Conservation (phyloP, 2,329 filamentous ascomycete genomes). For the Pseudofabraea citricarpa region DNA sequence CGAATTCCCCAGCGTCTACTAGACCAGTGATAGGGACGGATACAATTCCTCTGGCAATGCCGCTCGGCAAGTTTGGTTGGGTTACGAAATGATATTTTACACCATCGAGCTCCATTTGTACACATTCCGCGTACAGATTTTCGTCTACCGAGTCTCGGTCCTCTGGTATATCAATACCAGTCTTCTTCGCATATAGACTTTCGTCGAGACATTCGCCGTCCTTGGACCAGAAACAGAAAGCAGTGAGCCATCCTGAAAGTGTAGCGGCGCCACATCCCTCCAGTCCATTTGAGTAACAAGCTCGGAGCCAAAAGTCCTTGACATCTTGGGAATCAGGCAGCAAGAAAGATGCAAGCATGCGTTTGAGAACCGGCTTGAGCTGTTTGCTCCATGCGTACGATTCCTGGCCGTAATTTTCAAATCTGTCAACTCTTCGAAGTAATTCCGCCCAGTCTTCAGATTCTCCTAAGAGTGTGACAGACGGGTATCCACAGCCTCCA, state of each 20-base stretch:
- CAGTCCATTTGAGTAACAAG: background rate
- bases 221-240: background rate
- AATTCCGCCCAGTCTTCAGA: background rate
- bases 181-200: background rate
- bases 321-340: background rate
- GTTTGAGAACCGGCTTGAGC: background rate
- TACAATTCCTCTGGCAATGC: too few species aligned
- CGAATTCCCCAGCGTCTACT: too few species aligned
- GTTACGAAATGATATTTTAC: background rate
- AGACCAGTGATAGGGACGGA: too few species aligned
- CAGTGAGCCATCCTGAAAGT: background rate
- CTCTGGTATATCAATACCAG: background rate
- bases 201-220: background rate
- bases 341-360: background rate
- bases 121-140: background rate
- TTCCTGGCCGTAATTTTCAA: background rate
- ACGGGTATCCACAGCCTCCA: background rate
- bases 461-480: background rate
- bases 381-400: background rate
- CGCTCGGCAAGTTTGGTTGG: background rate
- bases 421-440: background rate
- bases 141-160: background rate
- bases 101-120: background rate
- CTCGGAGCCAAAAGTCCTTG: constrained; percentile 8
- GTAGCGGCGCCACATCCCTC: background rate